Conservation (phyloP, 768 basidiomycete species). For the Pleurotus salmoneostramineus region DNA sequence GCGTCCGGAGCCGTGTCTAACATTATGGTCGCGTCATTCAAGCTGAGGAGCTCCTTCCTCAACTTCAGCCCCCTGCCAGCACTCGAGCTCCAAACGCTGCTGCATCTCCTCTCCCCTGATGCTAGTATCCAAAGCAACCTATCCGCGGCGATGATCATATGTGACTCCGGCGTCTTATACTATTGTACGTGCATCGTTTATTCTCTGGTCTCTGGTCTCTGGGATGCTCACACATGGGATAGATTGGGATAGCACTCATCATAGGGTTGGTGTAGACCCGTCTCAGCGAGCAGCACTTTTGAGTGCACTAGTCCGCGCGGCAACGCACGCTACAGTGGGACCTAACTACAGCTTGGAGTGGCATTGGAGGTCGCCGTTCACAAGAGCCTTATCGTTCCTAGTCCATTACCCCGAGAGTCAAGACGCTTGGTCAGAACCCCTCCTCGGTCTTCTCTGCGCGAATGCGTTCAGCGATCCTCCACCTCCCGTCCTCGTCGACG, state of each 20-base stretch:
- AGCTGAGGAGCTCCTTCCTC: neutral
- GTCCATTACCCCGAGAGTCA: slow-evolving; percentile 1
- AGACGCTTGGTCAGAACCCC: slow-evolving; percentile 1
- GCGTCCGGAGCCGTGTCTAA: slow-evolving; percentile 10
- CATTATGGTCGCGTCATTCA: slow-evolving; percentile 4
- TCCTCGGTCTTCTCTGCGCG: slow-evolving; percentile 1
- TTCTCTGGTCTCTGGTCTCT: neutral
- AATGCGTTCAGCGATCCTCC: slow-evolving; percentile 5
- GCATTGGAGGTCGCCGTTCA: neutral
- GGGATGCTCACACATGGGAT: neutral
- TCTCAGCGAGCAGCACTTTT: neutral
- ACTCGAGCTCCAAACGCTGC: slow-evolving; percentile 4
- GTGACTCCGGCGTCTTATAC: neutral
- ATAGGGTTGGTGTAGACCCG: slow-evolving; percentile 1
- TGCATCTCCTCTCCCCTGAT: slow-evolving; percentile 4
- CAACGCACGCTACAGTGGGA: neutral
- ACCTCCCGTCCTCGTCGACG: neutral
- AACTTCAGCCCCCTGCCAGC: neutral
- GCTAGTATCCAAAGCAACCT: slow-evolving; percentile 2
- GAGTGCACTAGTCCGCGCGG: neutral
- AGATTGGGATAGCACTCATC: slow-evolving; percentile 3
- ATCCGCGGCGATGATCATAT: neutral
- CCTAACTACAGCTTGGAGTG: neutral
- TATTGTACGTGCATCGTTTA: neutral
- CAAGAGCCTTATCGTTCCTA: neutral